Percentiles rank a stretch among this genome's conserved stretches.
phyloP scores from a whole-genome alignment of 345 rosid genomes.

The Passiflora organensis region DNA sequence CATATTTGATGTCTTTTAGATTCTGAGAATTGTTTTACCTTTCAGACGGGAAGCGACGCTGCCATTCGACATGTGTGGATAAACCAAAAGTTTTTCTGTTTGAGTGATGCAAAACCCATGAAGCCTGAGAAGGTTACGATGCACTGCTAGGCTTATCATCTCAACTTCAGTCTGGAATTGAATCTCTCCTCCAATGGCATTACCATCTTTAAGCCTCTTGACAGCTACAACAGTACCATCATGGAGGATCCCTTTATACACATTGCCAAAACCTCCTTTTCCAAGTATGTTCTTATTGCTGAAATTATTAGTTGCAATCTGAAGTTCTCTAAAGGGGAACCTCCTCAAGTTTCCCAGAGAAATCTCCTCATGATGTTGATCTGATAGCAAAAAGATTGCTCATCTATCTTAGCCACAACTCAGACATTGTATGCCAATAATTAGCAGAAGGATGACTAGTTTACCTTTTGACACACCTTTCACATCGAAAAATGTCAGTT shows the following conservation, averaged over 20 bases:
- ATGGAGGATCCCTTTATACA: conserved; percentile 80
- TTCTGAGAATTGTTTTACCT: conserved; percentile 37
- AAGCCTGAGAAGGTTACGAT: conserved; percentile 82
- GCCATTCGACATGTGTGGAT: conserved; percentile 95
- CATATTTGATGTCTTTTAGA: neutral
- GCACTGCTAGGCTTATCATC: conserved; percentile 97
- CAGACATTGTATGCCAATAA: neutral
- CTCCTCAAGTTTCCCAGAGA: conserved; percentile 83
- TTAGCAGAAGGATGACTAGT: neutral
- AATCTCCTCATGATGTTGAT: conserved; percentile 64
- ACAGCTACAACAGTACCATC: conserved; percentile 83
- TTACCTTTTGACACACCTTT: conserved; percentile 46
- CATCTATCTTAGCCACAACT: no score
- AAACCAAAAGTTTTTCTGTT: conserved; percentile 82
- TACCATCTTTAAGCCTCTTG: conserved; percentile 90
- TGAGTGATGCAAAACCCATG: conserved; percentile 87
- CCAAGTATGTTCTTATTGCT: conserved; percentile 86
- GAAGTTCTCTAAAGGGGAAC: conserved; percentile 83
- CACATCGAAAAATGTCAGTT: conserved; percentile 64
- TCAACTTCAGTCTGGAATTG: conserved; percentile 95
- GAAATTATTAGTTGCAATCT: conserved; percentile 74
- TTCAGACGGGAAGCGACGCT: conserved; percentile 94
- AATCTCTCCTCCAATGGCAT: conserved; percentile 70
- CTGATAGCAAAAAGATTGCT: conserved; percentile 28
- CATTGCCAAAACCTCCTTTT: conserved; percentile 91